Percentiles rank a stretch among this genome's conserved stretches.
Evolutionary conservation across 805 yeast genomes (phyloP).

Genomic region (Saturnispora gosingensis): DNA sequence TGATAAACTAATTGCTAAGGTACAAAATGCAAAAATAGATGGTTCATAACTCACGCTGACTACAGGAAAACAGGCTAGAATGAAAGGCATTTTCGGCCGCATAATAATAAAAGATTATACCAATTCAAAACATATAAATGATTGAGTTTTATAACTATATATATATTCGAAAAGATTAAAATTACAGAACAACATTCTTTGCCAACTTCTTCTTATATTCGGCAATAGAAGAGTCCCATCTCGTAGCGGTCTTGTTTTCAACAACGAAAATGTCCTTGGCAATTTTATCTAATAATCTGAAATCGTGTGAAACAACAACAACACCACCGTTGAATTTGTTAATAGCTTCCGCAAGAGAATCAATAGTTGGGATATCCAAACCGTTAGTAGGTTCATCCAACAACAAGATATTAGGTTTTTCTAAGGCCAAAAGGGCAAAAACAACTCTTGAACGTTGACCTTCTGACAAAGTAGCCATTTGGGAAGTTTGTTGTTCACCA

Average conservation of each 20-base stretch:
- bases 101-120: neutral
- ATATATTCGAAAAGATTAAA: neutral
- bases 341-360: constrained; percentile 94
- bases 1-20: constrained; percentile 4
- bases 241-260: constrained; percentile 89
- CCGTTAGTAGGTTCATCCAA: constrained; percentile 99
- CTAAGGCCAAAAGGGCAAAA: constrained; percentile 90
- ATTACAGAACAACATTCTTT: constrained; percentile 67
- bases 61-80: neutral
- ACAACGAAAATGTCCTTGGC: constrained; percentile 97
- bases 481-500: constrained; percentile 97
- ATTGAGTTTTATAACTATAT: neutral
- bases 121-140: neutral
- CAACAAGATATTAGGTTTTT: constrained; percentile 86
- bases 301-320: constrained; percentile 97
- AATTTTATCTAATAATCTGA: constrained; percentile 93
- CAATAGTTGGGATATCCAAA: constrained; percentile 96
- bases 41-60: neutral
- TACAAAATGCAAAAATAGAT: neutral
- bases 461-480: constrained; percentile 97
- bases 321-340: constrained; percentile 95
- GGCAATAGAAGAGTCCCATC: constrained; percentile 91
- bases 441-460: constrained; percentile 99
- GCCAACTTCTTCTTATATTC: constrained; percentile 94
- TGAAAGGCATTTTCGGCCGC: neutral